Conservation (phyloP, 2,329 filamentous ascomycete species). For the Colletotrichum godetiae region DNA sequence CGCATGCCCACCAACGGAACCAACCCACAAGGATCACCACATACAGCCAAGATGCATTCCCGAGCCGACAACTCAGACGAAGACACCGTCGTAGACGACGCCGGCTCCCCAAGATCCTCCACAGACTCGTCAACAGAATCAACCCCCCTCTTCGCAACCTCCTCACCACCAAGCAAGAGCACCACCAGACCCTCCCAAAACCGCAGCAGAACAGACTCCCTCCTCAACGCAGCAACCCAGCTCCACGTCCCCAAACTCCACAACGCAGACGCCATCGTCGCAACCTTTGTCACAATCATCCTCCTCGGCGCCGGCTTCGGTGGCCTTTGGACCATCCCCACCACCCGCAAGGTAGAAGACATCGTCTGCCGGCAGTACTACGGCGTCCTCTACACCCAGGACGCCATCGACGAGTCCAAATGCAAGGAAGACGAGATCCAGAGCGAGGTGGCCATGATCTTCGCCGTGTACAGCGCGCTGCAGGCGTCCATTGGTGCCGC, state of each 20-base stretch:
- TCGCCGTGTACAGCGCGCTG: slow-evolving; percentile 45
- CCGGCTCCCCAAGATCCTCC: not conserved
- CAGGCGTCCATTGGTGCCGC: slow-evolving; percentile 44
- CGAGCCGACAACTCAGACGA: slow-evolving; percentile 6
- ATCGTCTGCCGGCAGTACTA: slow-evolving; percentile 52
- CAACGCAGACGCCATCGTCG: slow-evolving; percentile 41
- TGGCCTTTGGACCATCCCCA: slow-evolving; percentile 46
- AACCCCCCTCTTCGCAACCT: slow-evolving; percentile 17
- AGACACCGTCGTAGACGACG: slow-evolving; percentile 8
- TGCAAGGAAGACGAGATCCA: slow-evolving; percentile 52
- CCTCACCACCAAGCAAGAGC: not conserved
- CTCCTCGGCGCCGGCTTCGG: slow-evolving; percentile 43
- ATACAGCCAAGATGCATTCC: slow-evolving; percentile 21
- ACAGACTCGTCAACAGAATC: slow-evolving; percentile 13
- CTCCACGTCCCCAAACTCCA: slow-evolving; percentile 40
- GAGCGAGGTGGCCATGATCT: slow-evolving; percentile 47
- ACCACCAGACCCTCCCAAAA: not conserved
- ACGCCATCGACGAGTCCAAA: slow-evolving; percentile 48
- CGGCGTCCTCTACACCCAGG: slow-evolving; percentile 39
- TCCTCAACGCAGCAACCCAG: slow-evolving; percentile 15
- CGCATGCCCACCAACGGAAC: not conserved
- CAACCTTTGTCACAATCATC: slow-evolving; percentile 44
- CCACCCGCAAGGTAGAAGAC: slow-evolving; percentile 50
- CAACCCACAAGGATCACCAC: not conserved
- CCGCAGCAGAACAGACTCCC: slow-evolving; percentile 17